Evolutionary conservation across 2,329 filamentous ascomycete genomes (phyloP).

Genomic region (Fusarium brachygibbosum): DNA sequence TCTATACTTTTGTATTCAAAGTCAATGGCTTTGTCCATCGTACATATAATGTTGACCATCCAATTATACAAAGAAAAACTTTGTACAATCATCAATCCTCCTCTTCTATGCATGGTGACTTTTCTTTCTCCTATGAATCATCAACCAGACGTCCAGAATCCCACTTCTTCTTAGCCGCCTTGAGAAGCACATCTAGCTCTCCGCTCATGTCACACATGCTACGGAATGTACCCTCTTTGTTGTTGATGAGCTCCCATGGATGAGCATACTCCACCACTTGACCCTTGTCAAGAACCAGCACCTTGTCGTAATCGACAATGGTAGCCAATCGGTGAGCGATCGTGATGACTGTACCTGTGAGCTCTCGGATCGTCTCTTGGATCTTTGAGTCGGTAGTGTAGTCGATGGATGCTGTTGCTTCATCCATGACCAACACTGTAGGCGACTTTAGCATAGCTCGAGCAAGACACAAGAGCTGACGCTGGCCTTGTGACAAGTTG

Average conservation of each 20-base stretch:
- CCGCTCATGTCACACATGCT: slow-evolving; percentile 76
- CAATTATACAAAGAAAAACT: slow-evolving; percentile 21
- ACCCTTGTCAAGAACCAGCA: slow-evolving; percentile 92
- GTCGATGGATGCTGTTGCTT: slow-evolving; percentile 97
- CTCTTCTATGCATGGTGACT: slow-evolving; percentile 17
- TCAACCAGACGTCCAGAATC: slow-evolving; percentile 57
- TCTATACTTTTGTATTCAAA: slow-evolving; percentile 39
- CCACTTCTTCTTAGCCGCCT: slow-evolving; percentile 69
- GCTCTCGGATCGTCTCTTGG: slow-evolving; percentile 93
- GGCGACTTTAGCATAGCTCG: slow-evolving; percentile 92
- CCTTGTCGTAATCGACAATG: slow-evolving; percentile 98
- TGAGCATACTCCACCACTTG: slow-evolving; percentile 90
- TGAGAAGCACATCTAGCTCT: slow-evolving; percentile 64
- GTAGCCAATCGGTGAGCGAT: slow-evolving; percentile 97
- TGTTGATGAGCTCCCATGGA: slow-evolving; percentile 83
- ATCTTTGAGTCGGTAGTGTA: slow-evolving; percentile 97
- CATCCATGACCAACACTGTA: slow-evolving; percentile 98
- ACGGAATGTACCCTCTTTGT: slow-evolving; percentile 73
- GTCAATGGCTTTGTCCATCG: slow-evolving; percentile 7
- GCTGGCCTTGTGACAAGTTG: slow-evolving; percentile 95
- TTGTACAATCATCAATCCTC: slow-evolving; percentile 25
- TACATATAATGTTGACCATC: slow-evolving; percentile 11
- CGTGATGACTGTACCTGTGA: slow-evolving; percentile 93
- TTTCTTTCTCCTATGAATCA: slow-evolving; percentile 43
- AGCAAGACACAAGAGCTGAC: slow-evolving; percentile 93